Evolutionary conservation across 2,329 filamentous ascomycete genomes (phyloP).

Genomic region (Aureobasidium sp.): DNA sequence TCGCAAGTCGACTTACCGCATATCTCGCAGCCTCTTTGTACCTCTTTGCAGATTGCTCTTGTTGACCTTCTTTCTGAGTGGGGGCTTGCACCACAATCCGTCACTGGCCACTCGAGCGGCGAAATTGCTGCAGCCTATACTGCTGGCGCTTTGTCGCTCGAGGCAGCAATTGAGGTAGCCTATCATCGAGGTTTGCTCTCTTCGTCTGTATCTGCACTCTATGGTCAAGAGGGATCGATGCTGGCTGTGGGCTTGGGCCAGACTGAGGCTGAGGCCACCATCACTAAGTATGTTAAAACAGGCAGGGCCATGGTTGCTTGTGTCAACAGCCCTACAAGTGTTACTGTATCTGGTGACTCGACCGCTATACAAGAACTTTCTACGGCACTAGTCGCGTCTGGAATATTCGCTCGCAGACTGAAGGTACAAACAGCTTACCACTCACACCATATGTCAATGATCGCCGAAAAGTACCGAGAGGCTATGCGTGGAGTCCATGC

Average conservation of each 20-base stretch:
- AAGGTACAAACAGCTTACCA: conserved; percentile 39
- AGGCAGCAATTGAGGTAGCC: too few species aligned
- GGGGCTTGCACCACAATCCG: conserved; percentile 21
- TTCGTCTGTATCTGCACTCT: too few species aligned
- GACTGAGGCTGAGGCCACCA: too few species aligned
- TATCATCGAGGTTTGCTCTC: too few species aligned
- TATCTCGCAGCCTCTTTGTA: background rate
- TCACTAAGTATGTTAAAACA: too few species aligned
- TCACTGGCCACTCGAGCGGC: conserved; percentile 28
- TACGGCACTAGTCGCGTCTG: conserved; percentile 28
- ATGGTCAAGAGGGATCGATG: too few species aligned
- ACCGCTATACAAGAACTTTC: conserved; percentile 31
- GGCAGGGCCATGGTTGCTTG: background rate
- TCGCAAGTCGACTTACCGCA: background rate
- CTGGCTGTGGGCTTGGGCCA: too few species aligned
- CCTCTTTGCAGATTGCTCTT: background rate
- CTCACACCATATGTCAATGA: background rate
- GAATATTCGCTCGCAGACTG: conserved; percentile 35
- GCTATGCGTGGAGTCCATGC: too few species aligned
- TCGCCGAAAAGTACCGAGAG: too few species aligned
- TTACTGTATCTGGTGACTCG: conserved; percentile 41
- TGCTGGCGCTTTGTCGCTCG: too few species aligned
- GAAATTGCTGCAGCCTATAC: conserved; percentile 30
- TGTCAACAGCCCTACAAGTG: conserved; percentile 35
- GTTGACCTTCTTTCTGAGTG: background rate